Percentiles rank a stretch among this genome's conserved stretches.
Evolutionary conservation across 163 green algal species (phyloP).

Genomic region (Scenedesmus sp.): DNA sequence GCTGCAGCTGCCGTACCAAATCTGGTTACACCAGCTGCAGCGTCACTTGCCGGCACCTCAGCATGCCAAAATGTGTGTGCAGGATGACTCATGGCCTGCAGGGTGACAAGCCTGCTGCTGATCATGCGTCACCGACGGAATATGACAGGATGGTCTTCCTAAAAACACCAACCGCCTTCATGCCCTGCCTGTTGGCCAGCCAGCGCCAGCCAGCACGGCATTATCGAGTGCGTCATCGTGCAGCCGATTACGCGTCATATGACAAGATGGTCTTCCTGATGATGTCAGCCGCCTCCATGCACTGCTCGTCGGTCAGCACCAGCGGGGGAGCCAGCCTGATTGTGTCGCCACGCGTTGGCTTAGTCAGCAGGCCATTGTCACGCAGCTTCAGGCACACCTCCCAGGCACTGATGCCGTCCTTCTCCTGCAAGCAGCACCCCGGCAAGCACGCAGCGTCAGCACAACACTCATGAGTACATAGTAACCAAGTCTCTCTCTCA

Average conservation of each 20-base stretch:
- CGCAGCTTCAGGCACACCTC: constrained; percentile 90
- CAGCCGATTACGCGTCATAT: constrained; percentile 60
- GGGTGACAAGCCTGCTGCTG: no score
- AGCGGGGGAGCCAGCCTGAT: constrained; percentile 87
- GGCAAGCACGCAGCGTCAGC: no score
- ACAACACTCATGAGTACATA: no score
- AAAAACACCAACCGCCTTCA: constrained; percentile 86
- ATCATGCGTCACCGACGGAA: constrained; percentile 59
- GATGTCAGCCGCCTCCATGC: constrained; percentile 87
- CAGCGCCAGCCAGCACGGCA: not conserved
- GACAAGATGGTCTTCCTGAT: constrained; percentile 77
- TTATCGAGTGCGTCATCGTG: not conserved
- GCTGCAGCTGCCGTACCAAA: no score
- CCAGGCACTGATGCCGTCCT: constrained; percentile 76
- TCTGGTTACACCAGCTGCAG: no score
- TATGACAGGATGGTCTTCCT: constrained; percentile 69
- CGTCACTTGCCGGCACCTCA: no score
- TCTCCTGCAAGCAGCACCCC: constrained; percentile 69
- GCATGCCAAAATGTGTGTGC: not conserved
- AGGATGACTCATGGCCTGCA: no score
- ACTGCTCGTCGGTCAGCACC: constrained; percentile 86
- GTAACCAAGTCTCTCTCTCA: no score
- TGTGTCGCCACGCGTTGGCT: constrained; percentile 96
- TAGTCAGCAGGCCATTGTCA: constrained; percentile 90
- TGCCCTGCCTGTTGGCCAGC: constrained; percentile 83